Evolutionary conservation across 495 filamentous ascomycete species (phyloP).

Genomic region (Usnea hakonensis): DNA sequence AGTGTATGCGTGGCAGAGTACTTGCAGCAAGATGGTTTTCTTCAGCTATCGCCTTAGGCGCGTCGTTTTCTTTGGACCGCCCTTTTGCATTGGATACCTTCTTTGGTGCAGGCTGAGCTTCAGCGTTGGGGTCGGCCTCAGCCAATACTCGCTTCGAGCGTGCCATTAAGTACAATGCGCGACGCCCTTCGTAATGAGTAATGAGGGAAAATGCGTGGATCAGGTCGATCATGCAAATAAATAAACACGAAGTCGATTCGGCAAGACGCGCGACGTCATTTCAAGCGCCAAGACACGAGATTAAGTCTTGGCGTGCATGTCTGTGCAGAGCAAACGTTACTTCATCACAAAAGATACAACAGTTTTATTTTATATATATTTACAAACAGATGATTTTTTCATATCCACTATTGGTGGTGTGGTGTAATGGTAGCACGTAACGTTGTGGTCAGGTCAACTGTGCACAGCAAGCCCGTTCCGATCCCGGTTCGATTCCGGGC

Average conservation of each 20-base stretch:
- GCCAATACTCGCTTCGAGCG: background rate
- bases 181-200: background rate
- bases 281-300: background rate
- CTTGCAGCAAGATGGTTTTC: background rate
- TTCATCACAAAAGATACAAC: too few species aligned
- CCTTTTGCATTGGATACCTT: background rate
- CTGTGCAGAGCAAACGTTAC: background rate
- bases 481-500: slow-evolving; percentile 16
- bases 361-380: background rate
- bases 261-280: background rate
- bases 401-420: slow-evolving; percentile 1
- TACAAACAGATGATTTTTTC: background rate
- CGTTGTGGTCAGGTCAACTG: slow-evolving; percentile 10
- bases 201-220: background rate
- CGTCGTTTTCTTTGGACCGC: background rate
- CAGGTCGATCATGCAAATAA: too few species aligned
- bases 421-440: slow-evolving; percentile 23
- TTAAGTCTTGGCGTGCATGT: background rate
- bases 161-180: background rate
- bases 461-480: slow-evolving; percentile 7
- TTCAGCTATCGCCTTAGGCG: background rate
- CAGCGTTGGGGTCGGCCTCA: background rate
- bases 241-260: too few species aligned
- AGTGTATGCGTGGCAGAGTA: too few species aligned
- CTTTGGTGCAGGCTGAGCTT: background rate